Evolutionary conservation across 202 grass and related monocot genomes (phyloP).

Genomic region (Zoysia matrella): DNA sequence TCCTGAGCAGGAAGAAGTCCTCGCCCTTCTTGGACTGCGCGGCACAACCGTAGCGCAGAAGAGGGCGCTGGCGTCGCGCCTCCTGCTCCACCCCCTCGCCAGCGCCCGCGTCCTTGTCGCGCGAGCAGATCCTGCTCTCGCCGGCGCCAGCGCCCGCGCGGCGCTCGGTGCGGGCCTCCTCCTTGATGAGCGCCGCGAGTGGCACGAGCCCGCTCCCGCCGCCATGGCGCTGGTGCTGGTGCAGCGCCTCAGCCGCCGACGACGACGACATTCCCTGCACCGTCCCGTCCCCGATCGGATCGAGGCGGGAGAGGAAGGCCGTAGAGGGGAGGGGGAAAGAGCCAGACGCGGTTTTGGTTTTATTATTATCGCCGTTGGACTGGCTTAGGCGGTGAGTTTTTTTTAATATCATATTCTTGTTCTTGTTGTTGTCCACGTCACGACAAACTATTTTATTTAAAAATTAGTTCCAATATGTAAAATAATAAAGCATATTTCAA

Average conservation of each 20-base stretch:
- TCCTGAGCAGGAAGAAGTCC: conserved; percentile 93
- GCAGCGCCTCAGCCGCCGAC: background rate
- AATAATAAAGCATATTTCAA: no score
- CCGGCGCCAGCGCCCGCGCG: background rate
- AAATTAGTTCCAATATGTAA: no score
- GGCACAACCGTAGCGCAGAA: conserved; percentile 85
- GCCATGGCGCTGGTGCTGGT: conserved; percentile 24
- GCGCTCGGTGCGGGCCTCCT: conserved; percentile 55
- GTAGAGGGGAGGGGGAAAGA: background rate
- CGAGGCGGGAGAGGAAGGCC: conserved; percentile 17
- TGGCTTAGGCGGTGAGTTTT: background rate
- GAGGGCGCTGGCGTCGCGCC: conserved; percentile 53
- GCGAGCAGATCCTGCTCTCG: conserved; percentile 34
- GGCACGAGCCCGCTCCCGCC: conserved; percentile 51
- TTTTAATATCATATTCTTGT: no score
- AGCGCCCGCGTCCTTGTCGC: conserved; percentile 23
- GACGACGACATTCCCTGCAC: conserved; percentile 45
- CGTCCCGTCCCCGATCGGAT: conserved; percentile 49
- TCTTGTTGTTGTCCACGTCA: no score
- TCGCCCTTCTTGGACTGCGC: conserved; percentile 98
- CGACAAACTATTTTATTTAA: no score
- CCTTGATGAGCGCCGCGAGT: conserved; percentile 67
- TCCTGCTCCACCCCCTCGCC: conserved; percentile 33
- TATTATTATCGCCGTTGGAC: conserved; percentile 6
- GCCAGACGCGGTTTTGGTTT: conserved; percentile 47